Evolutionary conservation across 495 filamentous ascomycete genomes (phyloP).

Genomic region (Podospora anserina): DNA sequence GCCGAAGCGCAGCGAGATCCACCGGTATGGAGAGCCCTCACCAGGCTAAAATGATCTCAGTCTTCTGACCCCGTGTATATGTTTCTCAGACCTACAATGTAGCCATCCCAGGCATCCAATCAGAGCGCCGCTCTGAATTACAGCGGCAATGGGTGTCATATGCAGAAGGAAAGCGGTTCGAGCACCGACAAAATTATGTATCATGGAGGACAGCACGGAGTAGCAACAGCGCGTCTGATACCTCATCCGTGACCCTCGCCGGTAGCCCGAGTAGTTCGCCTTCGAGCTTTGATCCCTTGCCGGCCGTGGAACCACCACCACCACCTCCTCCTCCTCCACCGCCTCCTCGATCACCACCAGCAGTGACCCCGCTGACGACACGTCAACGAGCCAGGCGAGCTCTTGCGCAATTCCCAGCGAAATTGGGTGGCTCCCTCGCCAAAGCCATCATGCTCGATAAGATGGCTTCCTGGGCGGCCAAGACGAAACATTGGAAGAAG

Average conservation of each 20-base stretch:
- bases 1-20: background rate
- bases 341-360: background rate
- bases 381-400: background rate
- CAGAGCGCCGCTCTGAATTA: background rate
- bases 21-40: background rate
- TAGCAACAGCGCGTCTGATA: background rate
- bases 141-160: background rate
- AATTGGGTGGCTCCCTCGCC: slow-evolving; percentile 1
- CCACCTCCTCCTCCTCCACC: background rate
- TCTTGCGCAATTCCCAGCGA: background rate
- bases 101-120: background rate
- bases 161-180: slow-evolving; percentile 3
- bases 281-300: background rate
- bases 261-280: background rate
- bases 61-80: background rate
- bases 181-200: slow-evolving; percentile 6
- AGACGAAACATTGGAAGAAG: slow-evolving; percentile 3
- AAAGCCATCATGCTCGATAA: slow-evolving; percentile 7
- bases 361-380: background rate
- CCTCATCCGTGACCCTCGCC: background rate
- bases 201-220: background rate
- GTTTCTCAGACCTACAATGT: background rate
- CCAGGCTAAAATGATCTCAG: background rate
- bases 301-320: background rate
- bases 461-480: slow-evolving; percentile 9